Conservation (phyloP, 2,329 filamentous ascomycete species). For the Hortaea sp. region DNA sequence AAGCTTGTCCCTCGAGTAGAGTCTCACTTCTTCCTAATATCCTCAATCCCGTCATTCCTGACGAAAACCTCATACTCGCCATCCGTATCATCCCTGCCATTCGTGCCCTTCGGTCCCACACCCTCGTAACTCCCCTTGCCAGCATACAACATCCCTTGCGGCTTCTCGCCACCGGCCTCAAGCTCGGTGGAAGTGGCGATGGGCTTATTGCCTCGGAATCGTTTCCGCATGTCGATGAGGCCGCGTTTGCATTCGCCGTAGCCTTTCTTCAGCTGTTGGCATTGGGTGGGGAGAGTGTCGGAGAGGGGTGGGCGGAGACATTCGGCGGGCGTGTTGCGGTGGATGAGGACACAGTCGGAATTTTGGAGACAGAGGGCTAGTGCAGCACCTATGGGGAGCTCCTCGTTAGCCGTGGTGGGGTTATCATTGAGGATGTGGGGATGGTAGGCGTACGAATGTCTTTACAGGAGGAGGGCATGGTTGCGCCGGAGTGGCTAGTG, state of each 20-base stretch:
- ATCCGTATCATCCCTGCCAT: conserved; percentile 17
- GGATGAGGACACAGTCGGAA: conserved; percentile 90
- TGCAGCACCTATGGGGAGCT: conserved; percentile 57
- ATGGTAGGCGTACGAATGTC: conserved; percentile 65
- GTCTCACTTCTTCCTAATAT: conserved; percentile 35
- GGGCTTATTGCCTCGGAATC: conserved; percentile 88
- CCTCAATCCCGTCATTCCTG: conserved; percentile 32
- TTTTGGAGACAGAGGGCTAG: conserved; percentile 91
- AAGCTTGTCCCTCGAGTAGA: neutral
- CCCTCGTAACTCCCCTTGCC: conserved; percentile 42
- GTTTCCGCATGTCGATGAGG: conserved; percentile 97
- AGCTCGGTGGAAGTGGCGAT: conserved; percentile 58
- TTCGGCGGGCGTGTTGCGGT: conserved; percentile 76
- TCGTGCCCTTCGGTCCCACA: conserved; percentile 14
- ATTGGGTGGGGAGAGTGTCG: conserved; percentile 73
- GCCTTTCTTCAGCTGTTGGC: conserved; percentile 85
- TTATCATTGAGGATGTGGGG: neutral
- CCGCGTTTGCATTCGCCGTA: conserved; percentile 94
- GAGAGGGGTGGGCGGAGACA: conserved; percentile 76
- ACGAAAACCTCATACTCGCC: conserved; percentile 22
- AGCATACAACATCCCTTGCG: conserved; percentile 57
- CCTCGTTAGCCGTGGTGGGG: too few species aligned
- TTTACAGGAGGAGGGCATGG: conserved; percentile 91
- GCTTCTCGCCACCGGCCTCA: conserved; percentile 39
- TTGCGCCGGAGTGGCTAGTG: neutral